Evolutionary conservation across 768 basidiomycete species (phyloP).

Genomic region (Tulasnella sp.): DNA sequence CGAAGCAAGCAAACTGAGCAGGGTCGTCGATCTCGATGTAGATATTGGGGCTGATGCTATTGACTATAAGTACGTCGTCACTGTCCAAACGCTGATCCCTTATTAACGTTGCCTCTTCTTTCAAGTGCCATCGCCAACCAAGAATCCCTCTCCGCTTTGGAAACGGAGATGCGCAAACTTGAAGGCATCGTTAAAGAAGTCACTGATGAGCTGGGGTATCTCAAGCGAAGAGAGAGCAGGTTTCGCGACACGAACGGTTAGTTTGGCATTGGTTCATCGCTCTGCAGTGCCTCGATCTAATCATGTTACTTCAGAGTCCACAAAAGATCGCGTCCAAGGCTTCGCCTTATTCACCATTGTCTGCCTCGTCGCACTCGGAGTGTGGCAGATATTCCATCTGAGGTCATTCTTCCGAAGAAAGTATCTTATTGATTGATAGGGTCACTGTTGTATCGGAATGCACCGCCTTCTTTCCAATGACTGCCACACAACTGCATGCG

Average conservation of each 20-base stretch:
- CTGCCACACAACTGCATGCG: too few species aligned
- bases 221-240: conserved; percentile 78
- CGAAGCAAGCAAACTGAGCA: conserved; percentile 39
- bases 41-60: conserved; percentile 98
- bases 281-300: neutral
- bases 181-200: conserved; percentile 93
- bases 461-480: too few species aligned
- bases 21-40: conserved; percentile 84
- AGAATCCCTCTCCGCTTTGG: conserved; percentile 87
- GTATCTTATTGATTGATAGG: conserved; percentile 67
- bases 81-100: neutral
- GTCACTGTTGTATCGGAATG: neutral
- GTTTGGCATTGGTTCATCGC: conserved; percentile 23
- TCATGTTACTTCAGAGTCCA: conserved; percentile 54
- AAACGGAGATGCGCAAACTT: conserved; percentile 97
- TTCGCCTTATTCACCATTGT: conserved; percentile 85
- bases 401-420: conserved; percentile 94
- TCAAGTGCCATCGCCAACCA: conserved; percentile 93
- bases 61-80: conserved; percentile 75
- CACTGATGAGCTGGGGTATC: conserved; percentile 83
- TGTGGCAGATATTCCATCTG: conserved; percentile 93
- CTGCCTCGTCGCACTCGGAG: conserved; percentile 66
- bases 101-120: neutral
- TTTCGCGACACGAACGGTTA: conserved; percentile 84
- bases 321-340: conserved; percentile 79